phyloP scores from a whole-genome alignment of 768 basidiomycete genomes.

The Collybia nuda region DNA sequence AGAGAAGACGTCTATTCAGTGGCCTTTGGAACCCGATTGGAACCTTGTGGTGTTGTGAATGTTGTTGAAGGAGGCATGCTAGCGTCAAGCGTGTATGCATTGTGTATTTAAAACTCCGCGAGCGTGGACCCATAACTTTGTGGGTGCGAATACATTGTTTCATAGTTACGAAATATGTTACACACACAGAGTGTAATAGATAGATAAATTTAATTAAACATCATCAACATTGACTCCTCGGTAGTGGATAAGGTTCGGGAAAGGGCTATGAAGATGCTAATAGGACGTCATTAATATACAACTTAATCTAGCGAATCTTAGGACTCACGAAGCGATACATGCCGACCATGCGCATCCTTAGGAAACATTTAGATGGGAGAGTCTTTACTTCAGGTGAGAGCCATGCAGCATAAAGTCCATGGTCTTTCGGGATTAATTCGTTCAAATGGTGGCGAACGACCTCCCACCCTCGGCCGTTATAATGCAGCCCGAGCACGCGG shows the following conservation, averaged over 20 bases:
- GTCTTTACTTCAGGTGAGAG: constrained; percentile 45
- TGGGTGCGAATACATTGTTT: background rate
- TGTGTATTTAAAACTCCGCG: constrained; percentile 1
- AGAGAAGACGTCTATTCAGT: background rate
- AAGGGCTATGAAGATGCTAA: constrained; percentile 54
- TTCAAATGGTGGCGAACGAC: constrained; percentile 46
- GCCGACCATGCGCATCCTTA: constrained; percentile 57
- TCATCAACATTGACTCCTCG: constrained; percentile 27
- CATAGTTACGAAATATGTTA: background rate
- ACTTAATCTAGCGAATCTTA: background rate
- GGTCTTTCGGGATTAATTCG: constrained; percentile 42
- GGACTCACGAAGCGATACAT: constrained; percentile 54
- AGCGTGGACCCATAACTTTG: background rate
- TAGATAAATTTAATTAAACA: background rate
- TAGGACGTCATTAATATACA: background rate
- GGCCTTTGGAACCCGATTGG: too few relatives aligned
- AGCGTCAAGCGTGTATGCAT: background rate
- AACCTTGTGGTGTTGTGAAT: background rate
- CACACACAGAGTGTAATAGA: background rate
- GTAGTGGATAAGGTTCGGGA: constrained; percentile 56
- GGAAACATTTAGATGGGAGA: constrained; percentile 53
- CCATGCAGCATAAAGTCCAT: constrained; percentile 50
- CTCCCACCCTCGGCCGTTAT: constrained; percentile 53
- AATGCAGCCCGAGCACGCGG: constrained; percentile 55
- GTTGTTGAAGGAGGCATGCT: background rate